Base-by-base conservation (phyloP, 495 filamentous ascomycete genomes). In the Hypoxylon trugodes region DNA sequence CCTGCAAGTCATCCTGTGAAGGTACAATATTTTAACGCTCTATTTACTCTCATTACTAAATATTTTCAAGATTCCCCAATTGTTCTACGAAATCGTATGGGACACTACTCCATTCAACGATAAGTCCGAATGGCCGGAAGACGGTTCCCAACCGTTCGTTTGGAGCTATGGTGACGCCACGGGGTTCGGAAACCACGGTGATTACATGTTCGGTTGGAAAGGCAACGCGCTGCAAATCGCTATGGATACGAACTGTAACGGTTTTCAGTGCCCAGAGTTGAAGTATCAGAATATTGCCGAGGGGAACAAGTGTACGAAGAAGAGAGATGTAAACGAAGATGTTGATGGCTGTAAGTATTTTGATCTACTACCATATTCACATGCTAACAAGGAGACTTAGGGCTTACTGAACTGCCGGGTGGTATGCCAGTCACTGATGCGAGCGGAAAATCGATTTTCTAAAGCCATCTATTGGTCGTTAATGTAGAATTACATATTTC, bases 61-160 rank as follows among this genome's bases (percentile, higher is more conserved):
- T n/a, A n/a, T n/a, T n/a, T n/a, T n/a, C n/a, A 50, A 58, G 9
- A 70, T 77, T 18, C 75, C 75, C 0, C 66, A 77, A 65, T 56
- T 77, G 0, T 75, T 77, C 22, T 76, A 73, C 59, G 75, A 77
- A 55, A 48, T 72, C 19, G 65, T 77, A 21, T 76, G 74, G 74
- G 74, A 75, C 46, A 78, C 76, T 7, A 71, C 68, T 6, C 43
- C 61, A 16, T 77, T 77, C 59, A 78, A 77, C 59, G 66, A 78
- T 65, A 59, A 63, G 24, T 59, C 59, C 2, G 55, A 73, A 21
- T 80, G 77, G 77, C 77, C 78, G 6, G 67, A 65, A 28, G 76
- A 77, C 46, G 75, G 74, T 33, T 71, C 58, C 38, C 76, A 80
- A 56, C 79, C 76, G 10, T 81, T 81, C 53, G 74, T 79, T 9